These are phyloP conservation scores for Ceratopteris richardii DNA, from an alignment of 75 land plant species.

Conservation along the genomic window DNA sequence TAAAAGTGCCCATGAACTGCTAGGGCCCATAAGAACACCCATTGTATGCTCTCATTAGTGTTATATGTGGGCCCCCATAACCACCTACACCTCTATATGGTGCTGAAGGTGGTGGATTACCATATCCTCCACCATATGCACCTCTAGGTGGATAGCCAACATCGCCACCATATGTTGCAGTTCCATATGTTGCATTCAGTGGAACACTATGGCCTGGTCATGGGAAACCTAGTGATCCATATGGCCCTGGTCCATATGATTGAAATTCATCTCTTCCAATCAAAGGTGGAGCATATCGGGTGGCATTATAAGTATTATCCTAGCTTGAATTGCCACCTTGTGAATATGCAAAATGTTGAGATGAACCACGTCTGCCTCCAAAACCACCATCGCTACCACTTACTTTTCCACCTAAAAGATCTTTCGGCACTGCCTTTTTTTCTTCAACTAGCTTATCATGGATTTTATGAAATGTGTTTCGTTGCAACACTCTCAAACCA, in stretches of 20 bases:
- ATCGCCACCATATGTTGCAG: conserved; percentile 15
- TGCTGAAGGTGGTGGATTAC: conserved; percentile 11
- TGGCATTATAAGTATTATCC: neutral
- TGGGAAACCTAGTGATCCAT: neutral
- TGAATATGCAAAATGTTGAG: conserved; percentile 15
- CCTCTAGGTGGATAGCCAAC: conserved; percentile 21
- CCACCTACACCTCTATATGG: conserved; percentile 15
- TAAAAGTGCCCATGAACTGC: conserved; percentile 11
- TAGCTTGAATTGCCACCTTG: neutral
- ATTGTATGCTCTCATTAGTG: conserved; percentile 19
- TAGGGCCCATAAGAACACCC: conserved; percentile 4
- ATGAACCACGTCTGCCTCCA: conserved; percentile 20
- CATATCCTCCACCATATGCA: conserved; percentile 10
- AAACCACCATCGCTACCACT: conserved; percentile 15
- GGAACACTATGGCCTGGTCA: conserved; percentile 15
- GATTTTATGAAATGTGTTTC: conserved; percentile 30
- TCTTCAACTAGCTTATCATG: conserved; percentile 37
- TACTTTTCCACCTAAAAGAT: conserved; percentile 14
- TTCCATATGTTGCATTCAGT: conserved; percentile 20
- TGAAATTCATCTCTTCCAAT: conserved; percentile 22
- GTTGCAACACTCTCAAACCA: conserved; percentile 28
- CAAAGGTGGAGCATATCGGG: conserved; percentile 18
- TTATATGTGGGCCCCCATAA: conserved; percentile 13
- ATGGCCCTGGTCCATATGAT: conserved; percentile 7
- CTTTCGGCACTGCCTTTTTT: conserved; percentile 27